Conservation (phyloP, 2,329 filamentous ascomycete species). For the Shiraia sp. region DNA sequence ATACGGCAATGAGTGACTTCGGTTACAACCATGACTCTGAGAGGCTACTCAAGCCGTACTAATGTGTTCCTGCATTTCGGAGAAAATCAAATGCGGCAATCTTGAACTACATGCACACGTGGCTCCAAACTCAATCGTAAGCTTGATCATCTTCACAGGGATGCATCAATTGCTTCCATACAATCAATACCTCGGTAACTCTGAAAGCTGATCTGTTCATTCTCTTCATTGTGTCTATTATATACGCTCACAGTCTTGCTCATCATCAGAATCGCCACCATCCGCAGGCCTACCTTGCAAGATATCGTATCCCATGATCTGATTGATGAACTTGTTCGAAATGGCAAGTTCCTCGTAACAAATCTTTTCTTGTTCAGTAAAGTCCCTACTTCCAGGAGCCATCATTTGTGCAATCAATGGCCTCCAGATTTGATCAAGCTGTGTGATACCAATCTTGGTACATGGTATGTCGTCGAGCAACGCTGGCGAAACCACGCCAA, state of each 20-base stretch:
- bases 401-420: slow-evolving; percentile 39
- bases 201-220: too few species aligned
- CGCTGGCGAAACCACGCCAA: slow-evolving; percentile 39
- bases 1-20: too few species aligned
- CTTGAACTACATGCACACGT: too few species aligned
- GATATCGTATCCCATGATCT: slow-evolving; percentile 44
- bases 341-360: slow-evolving; percentile 31
- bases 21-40: too few species aligned
- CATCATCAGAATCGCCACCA: slow-evolving; percentile 30
- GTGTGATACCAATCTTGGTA: slow-evolving; percentile 41
- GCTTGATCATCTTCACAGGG: too few species aligned
- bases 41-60: too few species aligned
- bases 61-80: too few species aligned
- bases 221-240: too few species aligned
- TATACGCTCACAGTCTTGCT: slow-evolving; percentile 17
- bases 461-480: slow-evolving; percentile 42
- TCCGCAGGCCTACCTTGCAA: slow-evolving; percentile 32
- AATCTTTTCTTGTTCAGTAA: slow-evolving; percentile 34
- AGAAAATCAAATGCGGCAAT: too few species aligned
- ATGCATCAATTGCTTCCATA: too few species aligned
- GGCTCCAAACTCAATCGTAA: too few species aligned
- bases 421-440: slow-evolving; percentile 43
- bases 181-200: too few species aligned
- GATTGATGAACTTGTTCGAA: slow-evolving; percentile 40
- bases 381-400: slow-evolving; percentile 31